Base-by-base conservation (phyloP, 2,329 filamentous ascomycete genomes). In the Fusarium floridanum region DNA sequence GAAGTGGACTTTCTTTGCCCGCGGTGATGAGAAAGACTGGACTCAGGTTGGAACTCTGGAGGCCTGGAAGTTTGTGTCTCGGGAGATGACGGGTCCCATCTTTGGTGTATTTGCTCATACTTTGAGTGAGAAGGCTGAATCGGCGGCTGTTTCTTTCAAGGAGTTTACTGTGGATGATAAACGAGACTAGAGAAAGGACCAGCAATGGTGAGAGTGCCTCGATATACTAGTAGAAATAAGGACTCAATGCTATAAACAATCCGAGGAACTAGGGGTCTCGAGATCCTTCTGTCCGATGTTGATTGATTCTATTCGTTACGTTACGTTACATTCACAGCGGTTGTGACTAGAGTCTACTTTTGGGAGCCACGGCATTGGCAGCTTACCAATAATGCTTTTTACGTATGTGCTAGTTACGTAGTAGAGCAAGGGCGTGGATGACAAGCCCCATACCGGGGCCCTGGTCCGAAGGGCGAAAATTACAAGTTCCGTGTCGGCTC, bases 11-110 rank as follows among this genome's bases (percentile, higher is more conserved):
- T 67, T 72, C 14, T 61, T 32, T 34, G 29, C 60, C 9, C 50
- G 50, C 2, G 17, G 22, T 12, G 22, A 37, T 57, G 16, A 5
- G 20, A 6, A 53, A 17, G 9, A 48, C 2, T 72, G 70, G 70
- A 22, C 61, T 67, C 67, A 65, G 12, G n/a, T 72, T 16, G 70
- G 70, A 14, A 50, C 48, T 24, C 6, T 64, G 9, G 57, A 61
- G 12, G 32, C 63, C 2, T 64, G 61, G 61, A 53, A 73, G 50
- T 36, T 66, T 20, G 22, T 59, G 5, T 53, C 61, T 12, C 57
- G 64, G 3, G 62, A 68, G 29, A 71, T 68, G 70, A 66, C 64
- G 3, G 64, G 70, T n/a, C 67, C 70, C 1, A 55, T 72, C 10
- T 72, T 70, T 55, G 67, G 70, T 11, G 20, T 66, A 20, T 72